Percentiles rank a stretch among this genome's conserved stretches.
Conservation (phyloP, 2,329 filamentous ascomycete genomes). For the Fusarium sp. region DNA sequence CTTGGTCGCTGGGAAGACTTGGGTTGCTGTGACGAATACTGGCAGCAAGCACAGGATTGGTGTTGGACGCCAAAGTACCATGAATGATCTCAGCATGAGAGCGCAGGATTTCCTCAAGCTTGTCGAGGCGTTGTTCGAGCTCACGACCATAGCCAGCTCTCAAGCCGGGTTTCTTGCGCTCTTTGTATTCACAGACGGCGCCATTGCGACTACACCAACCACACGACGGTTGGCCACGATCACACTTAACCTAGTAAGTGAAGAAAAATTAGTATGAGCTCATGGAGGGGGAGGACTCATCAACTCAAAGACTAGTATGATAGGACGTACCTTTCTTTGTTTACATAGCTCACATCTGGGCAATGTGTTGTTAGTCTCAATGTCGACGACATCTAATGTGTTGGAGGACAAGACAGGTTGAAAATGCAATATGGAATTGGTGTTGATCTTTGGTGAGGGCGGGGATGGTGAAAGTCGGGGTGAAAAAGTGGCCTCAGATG, state of each 20-base stretch:
- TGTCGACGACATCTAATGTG: conserved; percentile 31
- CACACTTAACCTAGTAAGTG: conserved; percentile 76
- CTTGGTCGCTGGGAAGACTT: conserved; percentile 69
- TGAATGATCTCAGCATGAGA: conserved; percentile 78
- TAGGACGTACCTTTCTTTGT: conserved; percentile 76
- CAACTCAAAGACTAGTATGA: background rate
- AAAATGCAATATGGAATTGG: conserved; percentile 21
- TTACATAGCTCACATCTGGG: conserved; percentile 83
- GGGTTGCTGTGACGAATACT: conserved; percentile 66
- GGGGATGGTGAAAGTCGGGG: conserved; percentile 38
- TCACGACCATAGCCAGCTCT: conserved; percentile 80
- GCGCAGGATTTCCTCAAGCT: conserved; percentile 76
- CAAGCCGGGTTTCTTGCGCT: conserved; percentile 76
- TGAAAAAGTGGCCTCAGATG: conserved; percentile 31
- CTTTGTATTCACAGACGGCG: conserved; percentile 76
- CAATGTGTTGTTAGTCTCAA: conserved; percentile 56
- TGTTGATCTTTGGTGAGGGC: conserved; percentile 28
- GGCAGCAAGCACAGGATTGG: conserved; percentile 53
- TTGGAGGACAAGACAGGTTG: conserved; percentile 36
- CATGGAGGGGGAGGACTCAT: background rate
- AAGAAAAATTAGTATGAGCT: conserved; percentile 24
- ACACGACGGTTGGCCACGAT: conserved; percentile 80
- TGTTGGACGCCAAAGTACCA: conserved; percentile 61
- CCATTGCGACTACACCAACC: conserved; percentile 77
- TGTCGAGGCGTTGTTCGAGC: conserved; percentile 79